Evolutionary conservation across 2,329 filamentous ascomycete genomes (phyloP).

Genomic region (Diaporthe sp.): DNA sequence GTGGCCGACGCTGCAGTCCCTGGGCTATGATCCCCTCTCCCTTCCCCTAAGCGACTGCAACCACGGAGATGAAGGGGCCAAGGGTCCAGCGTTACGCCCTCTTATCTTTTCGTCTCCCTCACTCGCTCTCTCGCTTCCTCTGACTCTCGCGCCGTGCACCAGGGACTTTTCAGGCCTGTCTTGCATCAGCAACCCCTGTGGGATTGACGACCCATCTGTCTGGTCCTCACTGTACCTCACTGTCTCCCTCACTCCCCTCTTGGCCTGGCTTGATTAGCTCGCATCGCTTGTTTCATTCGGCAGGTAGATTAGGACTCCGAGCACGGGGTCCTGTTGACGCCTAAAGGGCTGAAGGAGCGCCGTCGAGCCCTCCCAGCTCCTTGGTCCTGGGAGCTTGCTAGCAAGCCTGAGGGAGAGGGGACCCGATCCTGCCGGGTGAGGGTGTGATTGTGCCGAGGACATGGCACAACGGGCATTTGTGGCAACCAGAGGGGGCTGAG

Average conservation of each 20-base stretch:
- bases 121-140: constrained; percentile 6
- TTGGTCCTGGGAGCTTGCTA: constrained; percentile 26
- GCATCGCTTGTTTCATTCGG: constrained; percentile 29
- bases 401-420: not conserved
- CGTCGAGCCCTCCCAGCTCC: constrained; percentile 25
- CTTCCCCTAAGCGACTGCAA: constrained; percentile 10
- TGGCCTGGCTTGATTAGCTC: constrained; percentile 10
- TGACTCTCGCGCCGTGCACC: constrained; percentile 10
- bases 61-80: constrained; percentile 34
- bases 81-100: constrained; percentile 32
- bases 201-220: constrained; percentile 5
- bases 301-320: constrained; percentile 19
- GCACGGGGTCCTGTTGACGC: not conserved
- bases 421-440: not conserved
- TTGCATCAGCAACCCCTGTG: constrained; percentile 26
- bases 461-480: not conserved
- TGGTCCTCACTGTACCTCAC: not conserved
- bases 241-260: constrained; percentile 1
- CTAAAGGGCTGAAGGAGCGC: constrained; percentile 16
- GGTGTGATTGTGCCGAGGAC: not conserved
- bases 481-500: not conserved
- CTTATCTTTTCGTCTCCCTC: not conserved
- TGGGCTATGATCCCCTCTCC: not conserved
- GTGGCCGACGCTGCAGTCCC: not conserved
- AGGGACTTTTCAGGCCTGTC: not conserved